Percentiles rank a stretch among this genome's conserved stretches.
These are phyloP conservation scores for Chytridium lagenaria DNA, from an alignment of 371 early-diverging fungal genomes.

Conservation along the genomic window DNA sequence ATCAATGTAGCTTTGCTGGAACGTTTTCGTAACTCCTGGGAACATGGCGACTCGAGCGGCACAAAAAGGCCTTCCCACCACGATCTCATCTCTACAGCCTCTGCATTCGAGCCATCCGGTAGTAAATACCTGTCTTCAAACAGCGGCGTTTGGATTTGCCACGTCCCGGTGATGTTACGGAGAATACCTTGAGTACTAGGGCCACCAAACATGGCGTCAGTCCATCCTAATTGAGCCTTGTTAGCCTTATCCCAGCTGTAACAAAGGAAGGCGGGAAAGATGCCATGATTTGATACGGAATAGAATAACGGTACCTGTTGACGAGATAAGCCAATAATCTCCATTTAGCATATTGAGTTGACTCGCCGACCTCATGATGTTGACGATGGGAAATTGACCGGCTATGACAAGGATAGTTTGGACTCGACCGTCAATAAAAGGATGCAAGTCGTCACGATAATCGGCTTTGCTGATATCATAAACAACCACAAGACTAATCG, in stretches of 20 bases:
- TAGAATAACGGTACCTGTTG: no score
- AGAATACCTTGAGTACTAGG: background rate
- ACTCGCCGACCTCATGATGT: background rate
- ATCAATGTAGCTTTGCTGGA: background rate
- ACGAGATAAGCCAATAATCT: slow-evolving; percentile 5
- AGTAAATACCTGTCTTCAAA: background rate
- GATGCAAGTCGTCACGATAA: background rate
- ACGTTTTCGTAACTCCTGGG: background rate
- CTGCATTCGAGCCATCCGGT: background rate
- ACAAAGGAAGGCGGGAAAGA: no score
- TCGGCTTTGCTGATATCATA: slow-evolving; percentile 2
- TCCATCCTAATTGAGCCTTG: no score
- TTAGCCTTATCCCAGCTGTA: no score
- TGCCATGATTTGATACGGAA: no score
- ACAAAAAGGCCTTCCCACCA: background rate
- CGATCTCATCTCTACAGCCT: background rate
- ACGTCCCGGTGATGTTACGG: background rate
- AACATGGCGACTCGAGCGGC: background rate
- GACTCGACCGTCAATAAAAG: background rate
- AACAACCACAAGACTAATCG: background rate
- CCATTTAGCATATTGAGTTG: slow-evolving; percentile 5
- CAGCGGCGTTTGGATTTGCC: slow-evolving; percentile 1
- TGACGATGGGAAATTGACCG: background rate
- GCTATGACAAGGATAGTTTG: slow-evolving; percentile 6
- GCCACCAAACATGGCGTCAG: background rate